These are phyloP conservation scores for Multifurca ochricompacta DNA, from an alignment of 768 basidiomycete species.

Conservation along the genomic window DNA sequence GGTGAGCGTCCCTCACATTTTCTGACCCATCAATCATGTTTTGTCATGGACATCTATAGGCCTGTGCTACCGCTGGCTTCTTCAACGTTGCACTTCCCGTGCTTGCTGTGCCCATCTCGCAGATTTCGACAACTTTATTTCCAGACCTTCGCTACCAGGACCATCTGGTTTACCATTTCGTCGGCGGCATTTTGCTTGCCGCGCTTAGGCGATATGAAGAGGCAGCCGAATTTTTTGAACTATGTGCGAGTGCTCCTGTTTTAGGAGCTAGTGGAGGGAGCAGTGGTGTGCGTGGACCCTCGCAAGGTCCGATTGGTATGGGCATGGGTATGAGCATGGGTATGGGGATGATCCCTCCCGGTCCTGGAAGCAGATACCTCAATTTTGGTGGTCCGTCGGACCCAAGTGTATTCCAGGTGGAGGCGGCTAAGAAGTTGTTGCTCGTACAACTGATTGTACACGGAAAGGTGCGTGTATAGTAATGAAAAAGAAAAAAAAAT, in stretches of 20 bases:
- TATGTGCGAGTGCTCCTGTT: conserved; percentile 47
- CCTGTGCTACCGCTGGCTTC: conserved; percentile 46
- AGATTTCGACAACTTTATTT: conserved; percentile 49
- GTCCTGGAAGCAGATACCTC: conserved; percentile 4
- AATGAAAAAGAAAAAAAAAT: not conserved
- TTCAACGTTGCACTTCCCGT: conserved; percentile 54
- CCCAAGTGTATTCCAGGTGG: conserved; percentile 67
- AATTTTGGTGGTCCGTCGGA: conserved; percentile 25
- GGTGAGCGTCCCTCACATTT: conserved; percentile 31
- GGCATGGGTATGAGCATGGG: conserved; percentile 10
- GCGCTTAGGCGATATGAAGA: conserved; percentile 58
- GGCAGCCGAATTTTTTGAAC: conserved; percentile 76
- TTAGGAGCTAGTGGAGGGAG: not conserved
- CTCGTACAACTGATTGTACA: conserved; percentile 71
- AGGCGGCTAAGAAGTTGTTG: conserved; percentile 77
- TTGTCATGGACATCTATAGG: conserved; percentile 29
- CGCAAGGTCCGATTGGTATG: conserved; percentile 5
- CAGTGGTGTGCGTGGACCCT: not conserved
- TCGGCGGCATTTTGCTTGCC: conserved; percentile 60
- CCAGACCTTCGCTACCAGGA: conserved; percentile 66
- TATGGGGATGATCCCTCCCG: conserved; percentile 5
- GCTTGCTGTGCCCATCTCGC: conserved; percentile 54
- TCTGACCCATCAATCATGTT: not conserved
- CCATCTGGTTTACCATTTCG: conserved; percentile 79
- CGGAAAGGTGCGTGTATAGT: conserved; percentile 50